Evolutionary conservation across 1,284 basidiomycete genomes (phyloP).

Genomic region (Thelephora terrestris): DNA sequence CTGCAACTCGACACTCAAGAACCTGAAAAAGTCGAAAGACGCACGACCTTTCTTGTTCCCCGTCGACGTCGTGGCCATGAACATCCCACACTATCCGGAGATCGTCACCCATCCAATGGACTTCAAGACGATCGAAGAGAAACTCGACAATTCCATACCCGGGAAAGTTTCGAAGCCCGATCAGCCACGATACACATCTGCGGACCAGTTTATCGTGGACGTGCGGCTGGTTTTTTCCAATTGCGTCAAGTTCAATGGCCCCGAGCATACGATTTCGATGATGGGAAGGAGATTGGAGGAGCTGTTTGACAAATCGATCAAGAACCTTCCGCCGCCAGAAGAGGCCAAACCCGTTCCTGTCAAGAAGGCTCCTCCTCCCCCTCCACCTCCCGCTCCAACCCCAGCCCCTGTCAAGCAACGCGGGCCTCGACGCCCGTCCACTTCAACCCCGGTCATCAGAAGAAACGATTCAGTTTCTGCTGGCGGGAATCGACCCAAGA

Average conservation of each 20-base stretch:
- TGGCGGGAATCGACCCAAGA: conserved; percentile 75
- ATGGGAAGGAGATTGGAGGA: conserved; percentile 80
- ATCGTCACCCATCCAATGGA: conserved; percentile 94
- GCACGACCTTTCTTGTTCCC: conserved; percentile 76
- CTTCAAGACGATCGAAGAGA: conserved; percentile 87
- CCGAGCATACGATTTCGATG: conserved; percentile 70
- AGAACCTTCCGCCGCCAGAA: conserved; percentile 67
- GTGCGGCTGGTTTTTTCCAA: conserved; percentile 86
- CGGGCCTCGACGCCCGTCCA: conserved; percentile 52
- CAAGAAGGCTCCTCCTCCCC: conserved; percentile 39
- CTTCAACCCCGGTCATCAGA: conserved; percentile 69
- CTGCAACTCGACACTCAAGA: conserved; percentile 69
- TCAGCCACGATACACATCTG: conserved; percentile 65
- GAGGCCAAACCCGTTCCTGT: conserved; percentile 53
- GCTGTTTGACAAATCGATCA: conserved; percentile 83
- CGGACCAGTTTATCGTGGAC: conserved; percentile 76
- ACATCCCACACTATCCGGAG: conserved; percentile 84
- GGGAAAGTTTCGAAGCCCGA: conserved; percentile 56
- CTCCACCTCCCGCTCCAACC: conserved; percentile 20
- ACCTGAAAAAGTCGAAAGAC: conserved; percentile 83
- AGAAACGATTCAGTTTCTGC: conserved; percentile 51
- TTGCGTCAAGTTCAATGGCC: conserved; percentile 87
- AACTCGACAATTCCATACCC: conserved; percentile 72
- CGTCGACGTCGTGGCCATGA: conserved; percentile 85
- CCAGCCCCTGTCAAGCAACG: not conserved